A percentile compares a stretch with the other conserved stretches of the same genome.
These are phyloP conservation scores for Prunus davidiana DNA, from an alignment of 306 rosid genomes.

Conservation along the genomic window DNA sequence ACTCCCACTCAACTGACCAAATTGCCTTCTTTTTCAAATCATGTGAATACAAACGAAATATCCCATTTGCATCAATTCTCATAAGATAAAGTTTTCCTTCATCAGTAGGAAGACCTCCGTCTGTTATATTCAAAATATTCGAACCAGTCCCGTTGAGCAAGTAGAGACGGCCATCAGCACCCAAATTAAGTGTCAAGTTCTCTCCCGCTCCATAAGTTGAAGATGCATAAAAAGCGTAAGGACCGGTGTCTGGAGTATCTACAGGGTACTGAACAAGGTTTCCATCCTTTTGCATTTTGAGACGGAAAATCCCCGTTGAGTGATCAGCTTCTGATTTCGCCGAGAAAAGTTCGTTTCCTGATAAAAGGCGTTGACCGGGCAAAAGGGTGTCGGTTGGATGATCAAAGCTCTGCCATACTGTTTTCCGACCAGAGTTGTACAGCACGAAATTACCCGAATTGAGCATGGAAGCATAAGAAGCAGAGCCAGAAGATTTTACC, in stretches of 20 bases:
- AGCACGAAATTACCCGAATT: background rate
- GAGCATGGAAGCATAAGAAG: slow-evolving; percentile 23
- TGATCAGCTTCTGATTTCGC: slow-evolving; percentile 10
- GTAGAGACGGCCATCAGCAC: too few relatives aligned
- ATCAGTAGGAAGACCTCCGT: background rate
- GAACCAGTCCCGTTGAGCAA: too few relatives aligned
- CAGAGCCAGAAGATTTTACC: background rate
- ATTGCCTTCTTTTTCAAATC: too few relatives aligned
- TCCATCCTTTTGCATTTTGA: background rate
- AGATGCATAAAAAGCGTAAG: too few relatives aligned
- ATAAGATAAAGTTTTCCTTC: background rate
- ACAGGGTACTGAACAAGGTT: background rate
- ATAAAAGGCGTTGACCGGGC: background rate
- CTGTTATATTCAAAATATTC: background rate
- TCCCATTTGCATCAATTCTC: too few relatives aligned
- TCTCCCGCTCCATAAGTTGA: fast-evolving
- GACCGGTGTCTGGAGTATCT: too few relatives aligned
- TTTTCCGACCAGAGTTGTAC: too few relatives aligned
- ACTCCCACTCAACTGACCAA: too few relatives aligned
- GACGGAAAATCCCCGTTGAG: slow-evolving; percentile 12
- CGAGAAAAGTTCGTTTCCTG: background rate
- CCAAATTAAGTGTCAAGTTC: too few relatives aligned
- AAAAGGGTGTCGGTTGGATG: slow-evolving; percentile 19
- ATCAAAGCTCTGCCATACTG: too few relatives aligned
- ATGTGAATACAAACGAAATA: too few relatives aligned